These are phyloP conservation scores for Ramichloridium luteum DNA, from an alignment of 2,329 filamentous ascomycete genomes.

Conservation along the genomic window DNA sequence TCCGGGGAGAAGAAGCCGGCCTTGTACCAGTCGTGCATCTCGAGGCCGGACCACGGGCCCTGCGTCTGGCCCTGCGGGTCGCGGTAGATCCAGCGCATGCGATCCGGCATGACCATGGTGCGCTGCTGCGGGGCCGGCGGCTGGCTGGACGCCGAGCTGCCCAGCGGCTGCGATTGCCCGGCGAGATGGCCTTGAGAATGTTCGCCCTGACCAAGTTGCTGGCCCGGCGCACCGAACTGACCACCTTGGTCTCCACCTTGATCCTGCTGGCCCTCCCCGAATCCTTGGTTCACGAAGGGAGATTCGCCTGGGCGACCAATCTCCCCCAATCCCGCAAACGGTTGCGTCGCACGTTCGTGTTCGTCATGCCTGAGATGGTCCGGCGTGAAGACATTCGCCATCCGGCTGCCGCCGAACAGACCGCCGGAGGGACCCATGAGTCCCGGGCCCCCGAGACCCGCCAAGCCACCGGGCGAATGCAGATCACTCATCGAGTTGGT, in stretches of 20 bases:
- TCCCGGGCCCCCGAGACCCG: constrained; percentile 49
- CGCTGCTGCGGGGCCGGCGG: constrained; percentile 58
- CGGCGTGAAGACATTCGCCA: constrained; percentile 66
- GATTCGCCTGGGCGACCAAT: constrained; percentile 41
- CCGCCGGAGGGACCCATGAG: constrained; percentile 52
- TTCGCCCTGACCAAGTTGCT: constrained; percentile 9
- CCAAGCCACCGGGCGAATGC: constrained; percentile 55
- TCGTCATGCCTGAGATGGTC: constrained; percentile 40
- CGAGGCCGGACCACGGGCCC: constrained; percentile 86
- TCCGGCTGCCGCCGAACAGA: constrained; percentile 34
- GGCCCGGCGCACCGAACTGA: constrained; percentile 10
- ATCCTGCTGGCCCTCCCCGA: constrained; percentile 12
- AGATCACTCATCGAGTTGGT: constrained; percentile 68
- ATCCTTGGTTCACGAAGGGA: constrained; percentile 32
- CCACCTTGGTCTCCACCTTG: constrained; percentile 9
- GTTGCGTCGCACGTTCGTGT: constrained; percentile 31
- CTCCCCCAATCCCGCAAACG: constrained; percentile 17
- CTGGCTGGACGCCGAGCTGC: constrained; percentile 49
- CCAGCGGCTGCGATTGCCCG: constrained; percentile 26
- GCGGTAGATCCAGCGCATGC: constrained; percentile 97
- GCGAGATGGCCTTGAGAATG: background rate
- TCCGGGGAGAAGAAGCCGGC: constrained; percentile 95
- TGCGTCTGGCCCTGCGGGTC: constrained; percentile 88
- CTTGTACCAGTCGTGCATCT: constrained; percentile 99
- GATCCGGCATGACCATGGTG: constrained; percentile 97